phyloP scores from a whole-genome alignment of 2,329 filamentous ascomycete genomes.

The Peltaster fructicola region DNA sequence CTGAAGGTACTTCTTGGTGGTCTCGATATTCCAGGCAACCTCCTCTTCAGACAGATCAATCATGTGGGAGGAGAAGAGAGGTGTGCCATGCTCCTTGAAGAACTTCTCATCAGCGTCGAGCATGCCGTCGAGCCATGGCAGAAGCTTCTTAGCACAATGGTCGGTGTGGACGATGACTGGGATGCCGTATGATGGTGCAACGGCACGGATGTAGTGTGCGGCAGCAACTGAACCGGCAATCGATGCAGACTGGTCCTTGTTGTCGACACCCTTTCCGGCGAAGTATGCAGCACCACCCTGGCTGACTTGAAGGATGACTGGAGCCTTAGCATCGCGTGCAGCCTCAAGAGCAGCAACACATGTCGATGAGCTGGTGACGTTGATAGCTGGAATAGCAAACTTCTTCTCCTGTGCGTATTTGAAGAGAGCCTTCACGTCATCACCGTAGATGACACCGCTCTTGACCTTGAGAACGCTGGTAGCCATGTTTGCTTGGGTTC shows the following conservation, averaged over 20 bases:
- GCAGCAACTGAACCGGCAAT: conserved; percentile 75
- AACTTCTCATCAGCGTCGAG: conserved; percentile 83
- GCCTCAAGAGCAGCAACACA: conserved; percentile 82
- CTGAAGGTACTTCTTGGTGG: conserved; percentile 85
- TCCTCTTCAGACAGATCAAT: conserved; percentile 90
- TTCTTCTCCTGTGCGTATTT: conserved; percentile 74
- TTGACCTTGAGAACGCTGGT: conserved; percentile 16
- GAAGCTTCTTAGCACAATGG: conserved; percentile 98
- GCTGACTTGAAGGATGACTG: conserved; percentile 83
- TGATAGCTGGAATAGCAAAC: conserved; percentile 58
- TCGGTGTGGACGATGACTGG: conserved; percentile 93
- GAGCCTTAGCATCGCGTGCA: conserved; percentile 76
- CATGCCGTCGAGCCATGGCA: conserved; percentile 95
- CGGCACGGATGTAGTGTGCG: conserved; percentile 80
- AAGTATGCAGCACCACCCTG: conserved; percentile 69
- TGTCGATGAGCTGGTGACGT: conserved; percentile 85
- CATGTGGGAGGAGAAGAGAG: conserved; percentile 95
- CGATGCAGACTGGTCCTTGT: conserved; percentile 70
- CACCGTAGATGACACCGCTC: conserved; percentile 23
- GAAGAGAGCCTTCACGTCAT: conserved; percentile 43
- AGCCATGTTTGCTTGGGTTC: conserved; percentile 13
- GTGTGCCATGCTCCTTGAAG: conserved; percentile 85
- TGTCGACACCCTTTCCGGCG: conserved; percentile 51
- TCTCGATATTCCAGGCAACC: conserved; percentile 79
- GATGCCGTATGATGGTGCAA: conserved; percentile 74